Evolutionary conservation across 805 yeast species (phyloP), one percentile per base, ranked within the genome.

Genomic region (Saccharomycopsis selenospora): DNA sequence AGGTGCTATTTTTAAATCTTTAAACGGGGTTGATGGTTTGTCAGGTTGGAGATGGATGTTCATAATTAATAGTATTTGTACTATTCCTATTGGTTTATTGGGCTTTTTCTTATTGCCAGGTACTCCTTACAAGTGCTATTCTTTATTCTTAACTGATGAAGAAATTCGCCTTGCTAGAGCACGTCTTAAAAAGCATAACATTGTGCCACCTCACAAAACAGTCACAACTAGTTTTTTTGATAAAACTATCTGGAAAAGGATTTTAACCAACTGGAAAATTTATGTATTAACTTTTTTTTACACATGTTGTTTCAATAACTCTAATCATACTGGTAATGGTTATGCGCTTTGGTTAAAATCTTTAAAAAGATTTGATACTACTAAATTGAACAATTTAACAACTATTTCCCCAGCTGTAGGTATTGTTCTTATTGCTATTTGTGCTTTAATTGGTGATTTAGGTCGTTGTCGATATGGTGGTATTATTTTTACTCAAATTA

Each of bases 21-120:
- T 82, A 55, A 63, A 70, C 46, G 85, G 82, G 26, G 65, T 59
- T 8, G 58, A 61, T 42, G 86, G 86, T 0, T 64, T 76, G 10
- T 70, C 71, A 6, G 79, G 85, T 10, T 83, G 88, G 88, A 70
- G 80, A 66, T 83, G 88, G 88, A 76, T 79, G 59, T 82, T 79
- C 57, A 76, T 83, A 42, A 70, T 83, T 52, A 86, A 81, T 59
- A 82, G 81, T 10, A 57, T 76, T 43, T 71, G 82, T 43, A 77
- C 82, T 4, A 57, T 80, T 25, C 77, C 71, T 2, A 73, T 82
- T 29, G 83, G 81, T 4, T 10, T 81, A 14, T 10, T 48, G 28
- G 54, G 54, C 3, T 63, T 67, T 51, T 73, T 68, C 59, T 55
- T 64, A 58, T 64, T 73, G 56, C 83, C 82, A 41, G 85, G 84